Conservation (phyloP, 2,329 filamentous ascomycete genomes). For the Xylariomycetidae sp. region DNA sequence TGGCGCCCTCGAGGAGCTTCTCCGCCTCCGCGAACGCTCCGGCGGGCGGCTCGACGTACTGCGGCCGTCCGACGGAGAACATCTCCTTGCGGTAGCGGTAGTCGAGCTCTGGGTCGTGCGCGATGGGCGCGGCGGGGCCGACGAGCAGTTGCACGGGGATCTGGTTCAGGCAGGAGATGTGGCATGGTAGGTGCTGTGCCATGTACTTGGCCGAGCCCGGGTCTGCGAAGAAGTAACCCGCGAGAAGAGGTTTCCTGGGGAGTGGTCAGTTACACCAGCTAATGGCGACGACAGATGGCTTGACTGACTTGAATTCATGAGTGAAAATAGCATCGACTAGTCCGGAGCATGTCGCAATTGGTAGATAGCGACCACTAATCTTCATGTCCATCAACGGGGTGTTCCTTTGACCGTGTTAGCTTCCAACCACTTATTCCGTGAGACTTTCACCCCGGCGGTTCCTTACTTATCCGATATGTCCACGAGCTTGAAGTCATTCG, state of each 20-base stretch:
- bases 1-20: slow-evolving; percentile 14
- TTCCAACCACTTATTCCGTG: background rate
- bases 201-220: slow-evolving; percentile 53
- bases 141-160: slow-evolving; percentile 50
- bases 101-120: slow-evolving; percentile 19
- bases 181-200: slow-evolving; percentile 48
- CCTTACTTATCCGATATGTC: slow-evolving; percentile 22
- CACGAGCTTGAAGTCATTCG: slow-evolving; percentile 19
- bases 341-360: slow-evolving; percentile 21
- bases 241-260: slow-evolving; percentile 30
- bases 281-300: slow-evolving; percentile 1
- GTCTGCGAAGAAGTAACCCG: slow-evolving; percentile 49
- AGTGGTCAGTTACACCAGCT: slow-evolving; percentile 18
- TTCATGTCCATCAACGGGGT: slow-evolving; percentile 18
- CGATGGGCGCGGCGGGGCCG: slow-evolving; percentile 31
- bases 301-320: slow-evolving; percentile 17
- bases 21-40: slow-evolving; percentile 10
- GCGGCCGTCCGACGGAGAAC: slow-evolving; percentile 41
- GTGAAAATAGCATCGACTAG: slow-evolving; percentile 24
- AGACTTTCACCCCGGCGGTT: background rate
- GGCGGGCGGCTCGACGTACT: slow-evolving; percentile 28
- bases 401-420: slow-evolving; percentile 8
- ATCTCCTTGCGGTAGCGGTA: slow-evolving; percentile 36
- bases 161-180: slow-evolving; percentile 51
- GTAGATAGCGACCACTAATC: slow-evolving; percentile 21